Percentiles rank a stretch among this genome's conserved stretches.
These are phyloP conservation scores for Kodamaea neixiangensis DNA, from an alignment of 805 yeast genomes.

Conservation along the genomic window DNA sequence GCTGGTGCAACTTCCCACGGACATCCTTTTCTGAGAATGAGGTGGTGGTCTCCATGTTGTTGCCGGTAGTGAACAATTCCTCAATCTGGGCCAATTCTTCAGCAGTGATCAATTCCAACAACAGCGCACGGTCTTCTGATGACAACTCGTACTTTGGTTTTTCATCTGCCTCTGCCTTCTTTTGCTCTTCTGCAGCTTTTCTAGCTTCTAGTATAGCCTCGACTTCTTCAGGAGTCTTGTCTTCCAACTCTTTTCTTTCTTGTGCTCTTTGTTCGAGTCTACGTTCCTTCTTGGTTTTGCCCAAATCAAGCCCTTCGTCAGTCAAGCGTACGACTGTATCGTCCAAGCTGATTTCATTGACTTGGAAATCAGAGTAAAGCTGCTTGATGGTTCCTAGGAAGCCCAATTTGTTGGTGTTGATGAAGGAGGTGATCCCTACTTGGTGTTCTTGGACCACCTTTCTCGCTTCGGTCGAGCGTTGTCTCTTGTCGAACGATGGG, in stretches of 20 bases:
- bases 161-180: conserved; percentile 21
- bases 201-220: conserved; percentile 29
- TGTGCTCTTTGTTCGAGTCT: conserved; percentile 44
- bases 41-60: conserved; percentile 57
- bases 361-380: conserved; percentile 90
- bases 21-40: conserved; percentile 63
- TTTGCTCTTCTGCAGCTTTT: conserved; percentile 16
- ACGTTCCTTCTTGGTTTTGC: conserved; percentile 48
- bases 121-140: conserved; percentile 46
- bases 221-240: conserved; percentile 34
- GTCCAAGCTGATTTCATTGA: conserved; percentile 74
- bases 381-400: conserved; percentile 82
- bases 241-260: conserved; percentile 36
- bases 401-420: conserved; percentile 53
- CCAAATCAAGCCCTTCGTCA: conserved; percentile 67
- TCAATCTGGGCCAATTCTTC: conserved; percentile 60
- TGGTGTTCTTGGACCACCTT: conserved; percentile 66
- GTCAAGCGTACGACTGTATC: conserved; percentile 73
- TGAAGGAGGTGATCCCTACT: conserved; percentile 82
- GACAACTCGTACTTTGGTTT: conserved; percentile 43
- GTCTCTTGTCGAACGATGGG: conserved; percentile 14
- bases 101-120: conserved; percentile 59
- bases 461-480: conserved; percentile 14
- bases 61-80: conserved; percentile 54
- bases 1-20: conserved; percentile 79